Conservation (phyloP, 352 stramenopile genomes). For the Peronosclerospora sorghi region DNA sequence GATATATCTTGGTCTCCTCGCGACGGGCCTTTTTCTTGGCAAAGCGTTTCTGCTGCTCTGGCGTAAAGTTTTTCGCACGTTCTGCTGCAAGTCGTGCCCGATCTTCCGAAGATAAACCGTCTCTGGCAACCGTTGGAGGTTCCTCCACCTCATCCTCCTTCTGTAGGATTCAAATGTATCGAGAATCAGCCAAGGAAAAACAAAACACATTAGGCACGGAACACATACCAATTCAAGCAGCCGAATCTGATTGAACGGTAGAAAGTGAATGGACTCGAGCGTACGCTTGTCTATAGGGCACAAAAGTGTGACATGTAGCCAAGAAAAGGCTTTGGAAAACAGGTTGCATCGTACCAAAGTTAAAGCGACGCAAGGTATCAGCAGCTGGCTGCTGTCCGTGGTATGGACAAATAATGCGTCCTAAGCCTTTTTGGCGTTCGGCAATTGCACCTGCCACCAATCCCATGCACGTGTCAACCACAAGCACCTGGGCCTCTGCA, state of each 20-base stretch:
- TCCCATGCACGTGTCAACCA: constrained; percentile 90
- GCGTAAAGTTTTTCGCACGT: constrained; percentile 75
- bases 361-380: constrained; percentile 78
- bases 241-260: constrained; percentile 53
- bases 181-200: background rate
- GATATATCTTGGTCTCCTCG: constrained; percentile 63
- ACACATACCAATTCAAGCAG: constrained; percentile 29
- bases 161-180: constrained; percentile 7
- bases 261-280: constrained; percentile 65
- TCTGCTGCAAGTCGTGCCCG: constrained; percentile 50
- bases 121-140: constrained; percentile 28
- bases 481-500: constrained; percentile 79
- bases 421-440: constrained; percentile 61
- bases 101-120: constrained; percentile 50
- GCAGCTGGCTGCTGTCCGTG: constrained; percentile 62
- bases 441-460: constrained; percentile 85
- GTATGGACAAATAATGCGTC: constrained; percentile 59
- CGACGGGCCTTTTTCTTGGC: constrained; percentile 71
- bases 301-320: background rate
- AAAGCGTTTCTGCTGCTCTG: constrained; percentile 67
- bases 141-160: constrained; percentile 43
- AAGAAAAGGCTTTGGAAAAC: background rate
- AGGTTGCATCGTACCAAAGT: constrained; percentile 46
- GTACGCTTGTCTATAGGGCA: constrained; percentile 41
- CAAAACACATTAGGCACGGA: background rate